phyloP scores from a whole-genome alignment of 148 eudicot species.

The Salicornia ramosissima region DNA sequence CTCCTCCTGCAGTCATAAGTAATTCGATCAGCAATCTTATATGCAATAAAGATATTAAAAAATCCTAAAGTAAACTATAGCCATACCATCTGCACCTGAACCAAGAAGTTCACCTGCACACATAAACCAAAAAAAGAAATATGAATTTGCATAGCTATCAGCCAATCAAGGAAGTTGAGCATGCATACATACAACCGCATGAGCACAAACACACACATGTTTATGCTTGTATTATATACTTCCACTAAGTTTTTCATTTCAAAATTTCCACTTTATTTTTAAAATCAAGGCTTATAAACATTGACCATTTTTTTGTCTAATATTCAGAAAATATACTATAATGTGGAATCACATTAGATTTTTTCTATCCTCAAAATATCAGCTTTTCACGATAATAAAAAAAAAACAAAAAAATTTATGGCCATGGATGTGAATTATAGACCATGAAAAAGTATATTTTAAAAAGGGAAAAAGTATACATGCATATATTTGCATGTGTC shows the following conservation, averaged over 20 bases:
- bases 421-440: too few relatives aligned
- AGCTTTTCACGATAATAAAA: too few relatives aligned
- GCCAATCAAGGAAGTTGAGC: neutral
- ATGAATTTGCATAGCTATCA: constrained; percentile 11
- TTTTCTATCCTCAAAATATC: too few relatives aligned
- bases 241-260: too few relatives aligned
- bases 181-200: neutral
- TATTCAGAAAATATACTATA: too few relatives aligned
- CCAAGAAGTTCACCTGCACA: constrained; percentile 82
- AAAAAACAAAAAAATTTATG: too few relatives aligned
- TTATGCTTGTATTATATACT: neutral
- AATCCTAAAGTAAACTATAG: neutral
- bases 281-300: too few relatives aligned
- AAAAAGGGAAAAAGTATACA: too few relatives aligned
- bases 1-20: constrained; percentile 64
- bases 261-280: too few relatives aligned
- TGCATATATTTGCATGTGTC: neutral
- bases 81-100: constrained; percentile 96
- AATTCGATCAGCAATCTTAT: constrained; percentile 14
- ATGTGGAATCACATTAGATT: too few relatives aligned
- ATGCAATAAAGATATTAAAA: neutral
- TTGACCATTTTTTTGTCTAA: too few relatives aligned
- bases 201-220: neutral
- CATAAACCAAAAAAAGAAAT: constrained; percentile 5
- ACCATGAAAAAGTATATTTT: too few relatives aligned